Conservation (phyloP, 164 flowering plant species). For the Liriodendron chinense region DNA sequence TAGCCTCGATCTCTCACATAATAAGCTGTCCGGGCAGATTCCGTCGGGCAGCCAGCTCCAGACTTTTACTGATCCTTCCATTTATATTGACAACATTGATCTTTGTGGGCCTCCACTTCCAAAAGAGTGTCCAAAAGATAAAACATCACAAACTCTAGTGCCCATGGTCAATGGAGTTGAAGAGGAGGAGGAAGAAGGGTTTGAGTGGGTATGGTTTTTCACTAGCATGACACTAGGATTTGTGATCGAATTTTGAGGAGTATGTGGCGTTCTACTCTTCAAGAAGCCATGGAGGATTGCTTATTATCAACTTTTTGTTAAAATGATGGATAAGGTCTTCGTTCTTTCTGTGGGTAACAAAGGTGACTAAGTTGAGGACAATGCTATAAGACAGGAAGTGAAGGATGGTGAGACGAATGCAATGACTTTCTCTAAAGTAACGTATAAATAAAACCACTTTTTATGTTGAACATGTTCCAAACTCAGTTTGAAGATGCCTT, state of each 20-base stretch:
- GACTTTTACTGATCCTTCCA: background rate
- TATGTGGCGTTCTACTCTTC: background rate
- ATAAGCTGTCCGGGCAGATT: constrained; percentile 3
- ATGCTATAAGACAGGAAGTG: no score
- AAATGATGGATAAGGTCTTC: background rate
- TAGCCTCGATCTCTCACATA: constrained; percentile 6
- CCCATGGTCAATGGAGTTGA: background rate
- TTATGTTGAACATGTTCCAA: no score
- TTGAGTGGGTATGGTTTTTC: constrained; percentile 1
- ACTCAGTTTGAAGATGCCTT: no score
- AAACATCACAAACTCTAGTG: background rate
- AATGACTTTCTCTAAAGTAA: no score
- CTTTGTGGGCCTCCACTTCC: constrained; percentile 13
- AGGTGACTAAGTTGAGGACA: no score
- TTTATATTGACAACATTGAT: constrained; percentile 1
- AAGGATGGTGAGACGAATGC: no score
- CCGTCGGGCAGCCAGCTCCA: constrained; percentile 6
- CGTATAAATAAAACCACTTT: no score
- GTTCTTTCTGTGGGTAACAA: no score
- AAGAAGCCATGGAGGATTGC: constrained; percentile 11
- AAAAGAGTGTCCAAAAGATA: background rate
- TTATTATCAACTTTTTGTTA: constrained; percentile 2
- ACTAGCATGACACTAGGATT: constrained; percentile 9
- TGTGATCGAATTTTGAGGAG: constrained; percentile 11
- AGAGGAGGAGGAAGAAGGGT: background rate